These are phyloP conservation scores for Geum urbanum DNA, from an alignment of 306 rosid species.

Conservation along the genomic window DNA sequence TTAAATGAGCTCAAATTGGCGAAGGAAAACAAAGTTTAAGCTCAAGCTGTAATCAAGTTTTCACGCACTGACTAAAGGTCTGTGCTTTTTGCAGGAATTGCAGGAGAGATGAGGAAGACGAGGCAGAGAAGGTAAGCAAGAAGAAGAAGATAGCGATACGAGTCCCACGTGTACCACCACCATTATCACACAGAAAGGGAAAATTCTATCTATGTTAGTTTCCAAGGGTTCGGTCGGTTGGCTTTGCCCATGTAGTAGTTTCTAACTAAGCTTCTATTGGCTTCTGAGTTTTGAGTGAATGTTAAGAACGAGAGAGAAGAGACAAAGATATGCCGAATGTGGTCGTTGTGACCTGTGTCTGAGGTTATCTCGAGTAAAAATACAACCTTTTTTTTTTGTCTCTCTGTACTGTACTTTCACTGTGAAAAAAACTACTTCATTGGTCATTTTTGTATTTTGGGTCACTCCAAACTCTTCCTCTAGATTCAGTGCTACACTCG, in stretches of 20 bases:
- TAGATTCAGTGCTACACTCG: too few relatives aligned
- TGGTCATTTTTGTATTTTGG: too few relatives aligned
- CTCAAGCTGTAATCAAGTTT: neutral
- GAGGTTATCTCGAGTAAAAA: too few relatives aligned
- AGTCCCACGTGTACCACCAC: constrained; percentile 46
- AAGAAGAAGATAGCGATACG: constrained; percentile 36
- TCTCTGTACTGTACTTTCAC: too few relatives aligned
- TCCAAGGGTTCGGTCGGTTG: constrained; percentile 7
- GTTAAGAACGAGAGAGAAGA: neutral
- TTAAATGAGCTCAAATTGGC: neutral
- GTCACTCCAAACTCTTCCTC: too few relatives aligned
- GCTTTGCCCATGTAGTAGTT: neutral
- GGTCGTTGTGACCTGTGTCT: neutral
- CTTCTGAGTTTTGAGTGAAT: constrained; percentile 8
- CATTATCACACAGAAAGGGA: constrained; percentile 25
- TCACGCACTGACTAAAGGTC: constrained; percentile 47
- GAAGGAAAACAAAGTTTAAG: constrained; percentile 9
- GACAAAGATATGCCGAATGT: constrained; percentile 5
- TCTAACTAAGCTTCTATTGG: constrained; percentile 2
- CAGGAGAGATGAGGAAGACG: constrained; percentile 37
- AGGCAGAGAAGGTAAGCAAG: constrained; percentile 42
- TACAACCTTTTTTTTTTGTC: too few relatives aligned
- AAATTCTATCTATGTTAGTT: too few relatives aligned
- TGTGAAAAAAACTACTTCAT: too few relatives aligned
- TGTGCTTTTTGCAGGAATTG: constrained; percentile 47